A percentile compares a stretch with the other conserved stretches of the same genome.
Evolutionary conservation across 106 monocot genomes (phyloP).

Genomic region (Hemerocallis citrina): DNA sequence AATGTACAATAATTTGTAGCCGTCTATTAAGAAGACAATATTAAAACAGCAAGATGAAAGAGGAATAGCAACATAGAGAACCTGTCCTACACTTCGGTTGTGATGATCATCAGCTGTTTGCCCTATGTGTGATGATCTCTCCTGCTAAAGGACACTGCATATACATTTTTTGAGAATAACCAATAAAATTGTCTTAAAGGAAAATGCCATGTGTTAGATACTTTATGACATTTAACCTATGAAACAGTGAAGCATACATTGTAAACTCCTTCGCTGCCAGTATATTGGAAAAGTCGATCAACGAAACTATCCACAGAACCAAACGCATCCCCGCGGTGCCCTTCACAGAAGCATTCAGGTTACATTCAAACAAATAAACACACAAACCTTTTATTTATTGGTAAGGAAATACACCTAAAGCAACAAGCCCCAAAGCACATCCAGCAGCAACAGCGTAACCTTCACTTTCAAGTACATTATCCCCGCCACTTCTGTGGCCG

Average conservation of each 20-base stretch:
- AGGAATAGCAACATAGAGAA: conserved; percentile 10
- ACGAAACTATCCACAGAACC: conserved; percentile 73
- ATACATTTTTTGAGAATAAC: background rate
- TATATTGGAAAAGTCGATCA: conserved; percentile 74
- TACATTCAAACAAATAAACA: background rate
- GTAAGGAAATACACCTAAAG: conserved; percentile 46
- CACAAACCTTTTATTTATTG: background rate
- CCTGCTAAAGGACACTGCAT: conserved; percentile 24
- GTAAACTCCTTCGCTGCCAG: conserved; percentile 49
- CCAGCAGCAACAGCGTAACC: conserved; percentile 99
- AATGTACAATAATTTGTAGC: background rate
- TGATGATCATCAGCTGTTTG: conserved; percentile 36
- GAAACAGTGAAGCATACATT: conserved; percentile 28
- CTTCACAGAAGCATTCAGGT: conserved; percentile 20
- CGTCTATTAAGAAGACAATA: background rate
- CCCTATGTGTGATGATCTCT: conserved; percentile 20
- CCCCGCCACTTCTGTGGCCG: conserved; percentile 90
- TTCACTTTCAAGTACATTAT: conserved; percentile 99
- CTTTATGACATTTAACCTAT: background rate
- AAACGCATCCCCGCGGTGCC: conserved; percentile 63
- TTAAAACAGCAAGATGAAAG: conserved; percentile 4
- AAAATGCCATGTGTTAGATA: background rate
- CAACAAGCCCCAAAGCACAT: conserved; percentile 90
- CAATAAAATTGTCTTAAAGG: background rate
- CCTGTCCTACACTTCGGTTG: conserved; percentile 53